Evolutionary conservation across 495 filamentous ascomycete genomes (phyloP), one percentile per base, ranked within the genome.

Genomic region (Penicillium turbatum): DNA sequence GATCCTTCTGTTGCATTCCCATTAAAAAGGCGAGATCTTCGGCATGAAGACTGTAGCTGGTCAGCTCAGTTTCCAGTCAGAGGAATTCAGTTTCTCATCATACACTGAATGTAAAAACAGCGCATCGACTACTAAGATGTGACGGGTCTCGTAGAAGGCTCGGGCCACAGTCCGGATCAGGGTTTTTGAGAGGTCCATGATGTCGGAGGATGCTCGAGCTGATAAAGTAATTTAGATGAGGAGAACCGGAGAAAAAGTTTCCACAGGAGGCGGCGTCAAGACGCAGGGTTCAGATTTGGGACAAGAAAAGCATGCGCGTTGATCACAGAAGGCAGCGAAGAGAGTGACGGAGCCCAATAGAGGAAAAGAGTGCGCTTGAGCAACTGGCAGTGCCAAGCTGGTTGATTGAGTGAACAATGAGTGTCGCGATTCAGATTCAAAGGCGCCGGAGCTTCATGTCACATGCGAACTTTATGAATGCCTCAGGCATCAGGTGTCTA

Each of bases 51-150:
- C 86, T 89, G 62, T 63, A 15, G 34, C 17, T 37, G 36, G 26
- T 54, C 35, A 63, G 54, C 37, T 30, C 26, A 13, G 17, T 27
- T 13, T 36, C 27, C 19, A 36, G 29, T 48, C 56, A 53, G 54
- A 35, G 37, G 30, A 32, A 21, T 49, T 35, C 6, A 27, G 43
- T 2, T 15, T 37, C 42, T 35, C 31, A 55, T 49, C 86, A 65
- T 80, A 88, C 83, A 88, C 88, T 55, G 87, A 90, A 73, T 99
- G 93, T 32, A 91, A 82, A 60, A 95, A 84, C 46, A 99, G 81
- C 50, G 95, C 91, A 79, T 99, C 93, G 31, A 99, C 73, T 15
- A 96, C 83, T 26, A 97, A 81, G 54, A 95, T 86, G 61, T 96
- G 87, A 53, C 90, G 83, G 43, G 86, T 91, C 47, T 90, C 83